These are phyloP conservation scores for Mycena rebaudengoi DNA, from an alignment of 768 basidiomycete genomes.

Conservation along the genomic window DNA sequence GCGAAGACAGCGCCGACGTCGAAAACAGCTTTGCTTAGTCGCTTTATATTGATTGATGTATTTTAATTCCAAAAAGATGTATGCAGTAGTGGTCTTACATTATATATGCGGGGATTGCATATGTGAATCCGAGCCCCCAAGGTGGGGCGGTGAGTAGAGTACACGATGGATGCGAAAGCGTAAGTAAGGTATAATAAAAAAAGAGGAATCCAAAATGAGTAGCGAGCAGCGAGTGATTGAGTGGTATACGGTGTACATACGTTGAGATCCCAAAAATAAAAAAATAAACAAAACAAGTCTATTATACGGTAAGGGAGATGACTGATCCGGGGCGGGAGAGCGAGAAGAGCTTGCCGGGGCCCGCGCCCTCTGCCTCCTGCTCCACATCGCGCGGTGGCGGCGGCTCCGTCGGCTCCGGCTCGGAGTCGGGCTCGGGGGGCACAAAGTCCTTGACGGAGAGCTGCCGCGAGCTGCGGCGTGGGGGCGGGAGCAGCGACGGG, in stretches of 20 bases:
- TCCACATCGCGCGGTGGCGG: conserved; percentile 23
- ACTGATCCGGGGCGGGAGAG: conserved; percentile 61
- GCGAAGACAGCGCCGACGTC: conserved; percentile 94
- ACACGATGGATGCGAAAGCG: too few species aligned
- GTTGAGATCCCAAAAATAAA: too few species aligned
- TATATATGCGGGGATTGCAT: too few species aligned
- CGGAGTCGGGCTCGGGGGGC: conserved; percentile 36
- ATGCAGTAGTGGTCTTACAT: too few species aligned
- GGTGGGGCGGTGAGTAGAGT: too few species aligned
- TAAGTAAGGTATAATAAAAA: too few species aligned
- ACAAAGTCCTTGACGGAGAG: conserved; percentile 36
- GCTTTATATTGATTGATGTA: neutral
- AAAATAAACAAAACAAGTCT: too few species aligned
- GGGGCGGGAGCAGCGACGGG: conserved; percentile 67
- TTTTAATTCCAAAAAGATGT: neutral
- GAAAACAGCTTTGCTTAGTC: conserved; percentile 91
- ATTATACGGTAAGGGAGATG: conserved; percentile 56
- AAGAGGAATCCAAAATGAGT: too few species aligned
- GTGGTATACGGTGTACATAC: too few species aligned
- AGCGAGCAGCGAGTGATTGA: too few species aligned
- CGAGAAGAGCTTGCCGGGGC: conserved; percentile 45
- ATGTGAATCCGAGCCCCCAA: too few species aligned
- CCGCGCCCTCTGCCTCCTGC: conserved; percentile 37
- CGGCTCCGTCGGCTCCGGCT: conserved; percentile 28
- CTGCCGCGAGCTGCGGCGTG: conserved; percentile 65